phyloP scores from a whole-genome alignment of 1,139 yeast species.

The Nakaseomyces bracarensis region DNA sequence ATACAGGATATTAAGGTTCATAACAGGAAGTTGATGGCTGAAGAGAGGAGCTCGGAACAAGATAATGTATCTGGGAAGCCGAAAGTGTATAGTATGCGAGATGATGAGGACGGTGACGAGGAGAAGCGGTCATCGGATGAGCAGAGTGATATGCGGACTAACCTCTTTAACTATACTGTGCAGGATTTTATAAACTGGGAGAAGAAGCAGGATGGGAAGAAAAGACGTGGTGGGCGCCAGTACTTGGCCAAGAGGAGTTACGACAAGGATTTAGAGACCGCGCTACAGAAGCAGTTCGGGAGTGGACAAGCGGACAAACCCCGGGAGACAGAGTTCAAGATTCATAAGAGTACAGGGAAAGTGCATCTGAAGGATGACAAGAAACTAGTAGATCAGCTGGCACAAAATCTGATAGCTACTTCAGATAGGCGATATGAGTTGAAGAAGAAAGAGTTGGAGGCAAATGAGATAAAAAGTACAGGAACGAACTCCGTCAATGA shows the following conservation, averaged over 20 bases:
- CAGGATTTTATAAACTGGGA: constrained; percentile 67
- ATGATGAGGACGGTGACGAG: constrained; percentile 32
- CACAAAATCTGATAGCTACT: constrained; percentile 19
- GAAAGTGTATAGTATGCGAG: constrained; percentile 26
- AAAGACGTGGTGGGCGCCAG: constrained; percentile 17
- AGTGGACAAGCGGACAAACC: constrained; percentile 22
- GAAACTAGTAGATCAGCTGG: constrained; percentile 20
- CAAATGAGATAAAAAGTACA: constrained; percentile 7
- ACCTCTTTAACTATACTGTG: constrained; percentile 55
- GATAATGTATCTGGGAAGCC: constrained; percentile 32
- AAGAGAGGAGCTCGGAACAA: constrained; percentile 33
- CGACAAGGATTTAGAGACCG: constrained; percentile 35
- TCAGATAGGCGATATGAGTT: constrained; percentile 22
- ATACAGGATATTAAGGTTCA: constrained; percentile 38
- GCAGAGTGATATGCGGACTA: constrained; percentile 33
- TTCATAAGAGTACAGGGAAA: constrained; percentile 13
- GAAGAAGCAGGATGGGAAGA: constrained; percentile 33
- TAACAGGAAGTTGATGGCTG: constrained; percentile 33
- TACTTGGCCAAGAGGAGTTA: constrained; percentile 27
- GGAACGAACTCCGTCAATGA: constrained; percentile 43
- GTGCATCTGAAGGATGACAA: constrained; percentile 17
- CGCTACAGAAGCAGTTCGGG: constrained; percentile 23
- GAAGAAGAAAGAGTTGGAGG: constrained; percentile 17
- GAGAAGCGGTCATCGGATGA: constrained; percentile 5
- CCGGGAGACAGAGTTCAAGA: constrained; percentile 15